phyloP scores from a whole-genome alignment of 2,329 filamentous ascomycete genomes.

The Acarospora socialis region DNA sequence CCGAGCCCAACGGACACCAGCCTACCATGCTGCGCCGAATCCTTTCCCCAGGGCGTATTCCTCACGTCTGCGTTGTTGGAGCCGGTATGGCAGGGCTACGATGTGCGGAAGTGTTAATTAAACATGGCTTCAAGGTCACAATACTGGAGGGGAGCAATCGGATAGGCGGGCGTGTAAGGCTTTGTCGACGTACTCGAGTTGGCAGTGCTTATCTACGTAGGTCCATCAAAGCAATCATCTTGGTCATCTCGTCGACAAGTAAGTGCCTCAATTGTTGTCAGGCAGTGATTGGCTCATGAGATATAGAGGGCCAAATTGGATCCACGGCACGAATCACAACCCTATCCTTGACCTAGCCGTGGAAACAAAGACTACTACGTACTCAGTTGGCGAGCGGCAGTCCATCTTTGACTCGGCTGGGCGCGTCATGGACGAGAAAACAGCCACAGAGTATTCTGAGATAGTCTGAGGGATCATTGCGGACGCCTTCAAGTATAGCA shows the following conservation, averaged over 20 bases:
- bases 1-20: no score
- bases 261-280: conserved; percentile 18
- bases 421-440: conserved; percentile 23
- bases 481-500: conserved; percentile 45
- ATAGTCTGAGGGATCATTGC: conserved; percentile 45
- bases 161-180: conserved; percentile 41
- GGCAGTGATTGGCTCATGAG: conserved; percentile 10
- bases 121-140: conserved; percentile 42
- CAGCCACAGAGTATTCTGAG: conserved; percentile 23
- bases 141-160: conserved; percentile 45
- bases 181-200: conserved; percentile 1
- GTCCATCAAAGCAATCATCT: conserved; percentile 21
- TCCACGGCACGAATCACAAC: conserved; percentile 44
- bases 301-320: conserved; percentile 48
- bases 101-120: conserved; percentile 43
- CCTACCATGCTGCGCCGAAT: conserved; percentile 22
- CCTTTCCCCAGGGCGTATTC: conserved; percentile 24
- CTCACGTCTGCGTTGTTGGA: conserved; percentile 44
- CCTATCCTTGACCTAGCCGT: conserved; percentile 44
- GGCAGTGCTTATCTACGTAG: conserved; percentile 4
- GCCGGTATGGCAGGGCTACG: conserved; percentile 46
- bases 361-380: conserved; percentile 34
- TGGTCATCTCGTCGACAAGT: conserved; percentile 43
- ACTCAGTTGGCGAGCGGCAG: conserved; percentile 39
- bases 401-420: conserved; percentile 35